A percentile compares a stretch with the other conserved stretches of the same genome.
phyloP scores from a whole-genome alignment of 108 stramenopile species.

The Licmophora abbreviata region DNA sequence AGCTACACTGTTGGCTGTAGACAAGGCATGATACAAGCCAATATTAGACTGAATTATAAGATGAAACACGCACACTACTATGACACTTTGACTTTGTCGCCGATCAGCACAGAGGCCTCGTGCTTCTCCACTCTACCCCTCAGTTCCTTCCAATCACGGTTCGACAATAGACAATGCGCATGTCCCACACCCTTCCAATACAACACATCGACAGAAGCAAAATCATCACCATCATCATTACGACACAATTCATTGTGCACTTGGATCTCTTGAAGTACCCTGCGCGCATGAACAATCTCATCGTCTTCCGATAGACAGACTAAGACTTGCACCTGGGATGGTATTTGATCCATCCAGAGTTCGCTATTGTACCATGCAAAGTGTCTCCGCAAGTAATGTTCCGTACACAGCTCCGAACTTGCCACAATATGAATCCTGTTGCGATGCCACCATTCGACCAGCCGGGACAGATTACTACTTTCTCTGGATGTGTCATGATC shows the following conservation, averaged over 20 bases:
- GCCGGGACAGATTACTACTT: too few relatives aligned
- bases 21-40: too few relatives aligned
- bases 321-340: slow-evolving; percentile 31
- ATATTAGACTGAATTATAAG: too few relatives aligned
- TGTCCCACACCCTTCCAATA: slow-evolving; percentile 22
- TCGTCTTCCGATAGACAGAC: slow-evolving; percentile 61
- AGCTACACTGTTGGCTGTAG: too few relatives aligned
- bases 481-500: too few relatives aligned
- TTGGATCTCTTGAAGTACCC: too few relatives aligned
- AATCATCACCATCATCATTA: too few relatives aligned
- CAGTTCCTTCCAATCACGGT: slow-evolving; percentile 15
- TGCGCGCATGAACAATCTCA: too few relatives aligned
- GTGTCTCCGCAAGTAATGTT: slow-evolving; percentile 71
- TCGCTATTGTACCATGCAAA: slow-evolving; percentile 88
- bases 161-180: slow-evolving; percentile 13
- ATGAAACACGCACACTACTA: neutral
- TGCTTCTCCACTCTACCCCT: slow-evolving; percentile 12
- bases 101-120: slow-evolving; percentile 4
- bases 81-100: slow-evolving; percentile 6
- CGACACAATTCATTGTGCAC: too few relatives aligned
- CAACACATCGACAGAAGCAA: too few relatives aligned
- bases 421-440: too few relatives aligned
- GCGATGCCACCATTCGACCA: too few relatives aligned
- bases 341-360: slow-evolving; percentile 80
- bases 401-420: slow-evolving; percentile 66